Percentiles rank a stretch among this genome's conserved stretches.
Evolutionary conservation across 1,284 basidiomycete genomes (phyloP).

Genomic region (Sanghuangporus weigelae): DNA sequence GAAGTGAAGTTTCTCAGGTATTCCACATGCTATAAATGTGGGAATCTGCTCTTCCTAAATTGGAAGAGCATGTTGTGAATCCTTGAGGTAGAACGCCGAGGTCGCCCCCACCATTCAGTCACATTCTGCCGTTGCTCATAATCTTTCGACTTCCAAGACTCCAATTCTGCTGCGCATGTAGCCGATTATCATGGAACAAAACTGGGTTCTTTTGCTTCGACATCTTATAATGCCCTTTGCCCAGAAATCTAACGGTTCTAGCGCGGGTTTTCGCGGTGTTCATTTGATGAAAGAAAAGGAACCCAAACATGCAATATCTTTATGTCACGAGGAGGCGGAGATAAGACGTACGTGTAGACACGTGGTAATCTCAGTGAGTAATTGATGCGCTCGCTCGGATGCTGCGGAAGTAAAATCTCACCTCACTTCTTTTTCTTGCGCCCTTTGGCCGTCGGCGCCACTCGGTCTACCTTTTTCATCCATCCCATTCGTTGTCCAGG

Average conservation of each 20-base stretch:
- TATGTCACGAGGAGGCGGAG: constrained; percentile 2
- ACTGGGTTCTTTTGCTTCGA: not conserved
- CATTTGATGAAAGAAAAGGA: not conserved
- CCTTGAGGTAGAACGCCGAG: not conserved
- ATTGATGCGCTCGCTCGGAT: not conserved
- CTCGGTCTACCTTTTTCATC: not conserved
- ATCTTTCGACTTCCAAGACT: not conserved
- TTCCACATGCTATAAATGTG: not conserved
- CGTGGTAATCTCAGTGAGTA: not conserved
- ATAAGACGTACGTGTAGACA: not conserved
- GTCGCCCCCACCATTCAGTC: not conserved
- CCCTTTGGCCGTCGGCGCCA: not conserved
- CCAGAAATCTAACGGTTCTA: not conserved
- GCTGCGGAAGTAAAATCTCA: not conserved
- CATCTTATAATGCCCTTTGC: not conserved
- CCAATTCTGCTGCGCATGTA: not conserved
- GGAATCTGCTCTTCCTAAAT: not conserved
- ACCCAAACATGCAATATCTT: not conserved
- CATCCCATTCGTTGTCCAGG: not conserved
- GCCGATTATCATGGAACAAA: not conserved
- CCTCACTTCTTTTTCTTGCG: not conserved
- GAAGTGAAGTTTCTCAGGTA: not conserved
- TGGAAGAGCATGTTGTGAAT: not conserved
- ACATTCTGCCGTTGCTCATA: not conserved
- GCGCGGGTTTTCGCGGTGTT: not conserved